A percentile compares a stretch with the other conserved stretches of the same genome.
phyloP scores from a whole-genome alignment of 805 yeast genomes.

The Metschnikowia proteae region DNA sequence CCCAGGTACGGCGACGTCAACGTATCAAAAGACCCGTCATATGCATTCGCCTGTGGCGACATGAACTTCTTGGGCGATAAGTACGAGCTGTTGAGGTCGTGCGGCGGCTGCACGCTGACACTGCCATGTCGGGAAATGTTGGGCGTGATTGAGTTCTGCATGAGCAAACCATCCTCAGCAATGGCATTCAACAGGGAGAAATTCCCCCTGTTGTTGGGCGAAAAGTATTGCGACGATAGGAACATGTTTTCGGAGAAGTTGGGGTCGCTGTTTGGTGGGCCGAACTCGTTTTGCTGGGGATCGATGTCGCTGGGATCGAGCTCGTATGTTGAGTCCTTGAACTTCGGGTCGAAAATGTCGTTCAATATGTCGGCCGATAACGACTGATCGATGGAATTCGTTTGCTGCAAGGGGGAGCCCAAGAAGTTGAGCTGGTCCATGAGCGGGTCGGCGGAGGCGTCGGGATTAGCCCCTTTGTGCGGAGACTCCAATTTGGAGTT shows the following conservation, averaged over 20 bases:
- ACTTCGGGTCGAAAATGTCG: not conserved
- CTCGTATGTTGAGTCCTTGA: not conserved
- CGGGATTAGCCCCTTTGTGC: not conserved
- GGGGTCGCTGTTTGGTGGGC: conserved; percentile 2
- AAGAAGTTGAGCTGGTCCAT: conserved; percentile 18
- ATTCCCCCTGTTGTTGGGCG: conserved; percentile 30
- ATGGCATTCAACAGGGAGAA: conserved; percentile 31
- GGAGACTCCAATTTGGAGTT: not conserved
- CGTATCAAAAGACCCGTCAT: conserved; percentile 32
- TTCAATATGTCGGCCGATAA: conserved; percentile 6
- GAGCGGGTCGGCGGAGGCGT: conserved; percentile 11
- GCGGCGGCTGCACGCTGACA: conserved; percentile 26
- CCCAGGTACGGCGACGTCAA: conserved; percentile 31
- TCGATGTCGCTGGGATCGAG: conserved; percentile 8
- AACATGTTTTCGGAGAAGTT: conserved; percentile 19
- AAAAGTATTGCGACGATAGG: conserved; percentile 38
- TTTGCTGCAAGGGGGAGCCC: conserved; percentile 16
- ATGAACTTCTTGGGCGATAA: conserved; percentile 34
- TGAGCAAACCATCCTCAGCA: conserved; percentile 25
- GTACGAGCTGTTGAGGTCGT: conserved; percentile 26
- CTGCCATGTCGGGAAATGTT: conserved; percentile 28
- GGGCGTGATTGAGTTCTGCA: conserved; percentile 30
- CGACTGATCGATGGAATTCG: conserved; percentile 6
- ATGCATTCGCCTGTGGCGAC: conserved; percentile 29
- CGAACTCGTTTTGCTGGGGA: conserved; percentile 15